Evolutionary conservation across 1,139 yeast species (phyloP).

Genomic region (Candida sp.): DNA sequence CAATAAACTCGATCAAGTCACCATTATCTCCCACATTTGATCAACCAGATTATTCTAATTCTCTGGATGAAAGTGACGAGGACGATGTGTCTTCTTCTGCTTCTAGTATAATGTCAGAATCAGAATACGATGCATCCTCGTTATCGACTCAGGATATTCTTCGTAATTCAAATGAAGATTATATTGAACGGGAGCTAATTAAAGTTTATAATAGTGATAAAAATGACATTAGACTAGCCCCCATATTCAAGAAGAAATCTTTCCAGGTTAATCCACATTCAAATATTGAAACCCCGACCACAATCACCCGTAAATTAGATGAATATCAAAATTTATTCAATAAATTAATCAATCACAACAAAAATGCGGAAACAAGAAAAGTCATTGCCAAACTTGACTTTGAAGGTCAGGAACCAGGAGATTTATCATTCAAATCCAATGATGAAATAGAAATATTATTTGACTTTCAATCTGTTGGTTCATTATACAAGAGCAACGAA

Average conservation of each 20-base stretch:
- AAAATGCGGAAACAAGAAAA: constrained; percentile 4
- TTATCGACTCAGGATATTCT: constrained; percentile 16
- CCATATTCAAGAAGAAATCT: constrained; percentile 13
- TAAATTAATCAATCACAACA: constrained; percentile 9
- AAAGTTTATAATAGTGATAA: constrained; percentile 33
- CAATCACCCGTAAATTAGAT: constrained; percentile 24
- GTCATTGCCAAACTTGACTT: constrained; percentile 27
- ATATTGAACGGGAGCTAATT: constrained; percentile 18
- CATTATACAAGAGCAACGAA: constrained; percentile 17
- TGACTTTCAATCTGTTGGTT: constrained; percentile 26
- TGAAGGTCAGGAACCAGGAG: constrained; percentile 35
- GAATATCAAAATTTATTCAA: constrained; percentile 22
- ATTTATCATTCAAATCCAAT: constrained; percentile 34
- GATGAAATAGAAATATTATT: constrained; percentile 32
- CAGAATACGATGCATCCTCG: constrained; percentile 13
- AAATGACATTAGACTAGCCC: constrained; percentile 31
- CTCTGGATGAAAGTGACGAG: constrained; percentile 15
- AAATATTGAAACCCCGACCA: constrained; percentile 7
- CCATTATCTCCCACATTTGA: constrained; percentile 11
- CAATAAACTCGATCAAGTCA: constrained; percentile 8
- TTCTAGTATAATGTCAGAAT: constrained; percentile 3
- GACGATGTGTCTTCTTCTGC: constrained; percentile 14
- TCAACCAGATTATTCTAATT: constrained; percentile 16
- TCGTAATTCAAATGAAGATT: constrained; percentile 16
- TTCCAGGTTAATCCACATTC: constrained; percentile 3